A percentile compares a stretch with the other conserved stretches of the same genome.
Evolutionary conservation across 2,329 filamentous ascomycete genomes (phyloP).

Genomic region (Aspergillus vadensis): DNA sequence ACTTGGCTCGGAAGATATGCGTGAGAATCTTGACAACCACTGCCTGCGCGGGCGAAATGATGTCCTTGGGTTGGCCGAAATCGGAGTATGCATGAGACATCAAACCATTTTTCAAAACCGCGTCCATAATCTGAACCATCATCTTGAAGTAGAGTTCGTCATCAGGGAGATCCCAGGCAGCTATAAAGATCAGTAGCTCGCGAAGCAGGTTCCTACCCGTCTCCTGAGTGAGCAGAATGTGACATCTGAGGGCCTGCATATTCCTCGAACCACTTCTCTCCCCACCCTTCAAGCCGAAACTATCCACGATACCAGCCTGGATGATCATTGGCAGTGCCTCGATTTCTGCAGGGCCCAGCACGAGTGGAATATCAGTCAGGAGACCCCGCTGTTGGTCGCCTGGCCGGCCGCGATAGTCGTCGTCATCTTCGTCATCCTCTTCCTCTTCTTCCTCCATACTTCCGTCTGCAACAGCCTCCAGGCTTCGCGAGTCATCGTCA

Average conservation of each 20-base stretch:
- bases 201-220: constrained; percentile 86
- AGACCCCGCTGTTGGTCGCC: constrained; percentile 68
- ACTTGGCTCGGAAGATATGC: constrained; percentile 75
- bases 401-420: constrained; percentile 54
- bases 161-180: constrained; percentile 93
- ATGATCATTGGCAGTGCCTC: constrained; percentile 97
- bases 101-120: constrained; percentile 83
- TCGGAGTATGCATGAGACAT: constrained; percentile 92
- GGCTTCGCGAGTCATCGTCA: constrained; percentile 46
- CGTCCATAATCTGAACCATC: constrained; percentile 93
- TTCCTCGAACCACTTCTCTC: constrained; percentile 65
- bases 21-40: constrained; percentile 89
- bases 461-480: constrained; percentile 47
- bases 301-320: constrained; percentile 89
- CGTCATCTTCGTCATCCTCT: constrained; percentile 56
- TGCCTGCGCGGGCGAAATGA: constrained; percentile 92
- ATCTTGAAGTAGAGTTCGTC: constrained; percentile 95
- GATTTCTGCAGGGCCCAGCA: constrained; percentile 90
- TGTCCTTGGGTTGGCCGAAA: constrained; percentile 89
- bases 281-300: constrained; percentile 68
- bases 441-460: constrained; percentile 56
- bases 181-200: constrained; percentile 92
- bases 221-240: constrained; percentile 85
- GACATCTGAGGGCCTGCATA: constrained; percentile 85
- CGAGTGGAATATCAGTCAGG: constrained; percentile 90